Evolutionary conservation across 306 rosid genomes (phyloP).

Genomic region (Dryas drummondii): DNA sequence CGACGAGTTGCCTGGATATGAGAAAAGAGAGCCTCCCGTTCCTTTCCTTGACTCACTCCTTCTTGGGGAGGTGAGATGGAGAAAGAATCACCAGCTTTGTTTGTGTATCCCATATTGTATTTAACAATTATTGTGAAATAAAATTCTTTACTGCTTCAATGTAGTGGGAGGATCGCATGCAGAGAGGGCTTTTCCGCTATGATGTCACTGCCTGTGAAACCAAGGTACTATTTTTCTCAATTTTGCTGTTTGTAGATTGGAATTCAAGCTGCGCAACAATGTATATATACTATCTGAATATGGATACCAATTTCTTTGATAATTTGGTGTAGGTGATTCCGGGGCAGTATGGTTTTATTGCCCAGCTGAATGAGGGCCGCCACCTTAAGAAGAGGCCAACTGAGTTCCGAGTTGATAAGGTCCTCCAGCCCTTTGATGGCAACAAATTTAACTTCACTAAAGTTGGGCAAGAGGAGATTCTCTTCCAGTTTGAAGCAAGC

Average conservation of each 20-base stretch:
- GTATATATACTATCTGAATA: background rate
- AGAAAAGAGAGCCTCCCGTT: slow-evolving; percentile 57
- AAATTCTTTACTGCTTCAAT: slow-evolving; percentile 15
- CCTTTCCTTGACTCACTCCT: slow-evolving; percentile 81
- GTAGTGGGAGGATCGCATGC: slow-evolving; percentile 97
- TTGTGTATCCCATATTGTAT: background rate
- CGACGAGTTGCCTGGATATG: slow-evolving; percentile 31
- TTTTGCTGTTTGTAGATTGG: background rate
- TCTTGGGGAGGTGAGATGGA: slow-evolving; percentile 72
- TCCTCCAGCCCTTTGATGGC: slow-evolving; percentile 86
- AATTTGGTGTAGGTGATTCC: slow-evolving; percentile 67
- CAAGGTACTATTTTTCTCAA: slow-evolving; percentile 42
- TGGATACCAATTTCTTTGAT: slow-evolving; percentile 18
- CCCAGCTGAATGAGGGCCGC: slow-evolving; percentile 97
- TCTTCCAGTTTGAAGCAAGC: slow-evolving; percentile 74
- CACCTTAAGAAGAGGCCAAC: slow-evolving; percentile 97
- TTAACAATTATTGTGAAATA: slow-evolving; percentile 7
- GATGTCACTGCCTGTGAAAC: slow-evolving; percentile 95
- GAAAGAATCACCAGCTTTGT: slow-evolving; percentile 2
- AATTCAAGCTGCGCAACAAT: background rate
- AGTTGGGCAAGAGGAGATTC: slow-evolving; percentile 94
- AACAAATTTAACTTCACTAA: slow-evolving; percentile 88
- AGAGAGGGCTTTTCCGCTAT: slow-evolving; percentile 85
- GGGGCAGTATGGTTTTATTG: slow-evolving; percentile 79
- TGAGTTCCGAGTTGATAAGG: slow-evolving; percentile 89